These are phyloP conservation scores for Colletotrichum sp. DNA, from an alignment of 2,329 filamentous ascomycete genomes.

Conservation along the genomic window DNA sequence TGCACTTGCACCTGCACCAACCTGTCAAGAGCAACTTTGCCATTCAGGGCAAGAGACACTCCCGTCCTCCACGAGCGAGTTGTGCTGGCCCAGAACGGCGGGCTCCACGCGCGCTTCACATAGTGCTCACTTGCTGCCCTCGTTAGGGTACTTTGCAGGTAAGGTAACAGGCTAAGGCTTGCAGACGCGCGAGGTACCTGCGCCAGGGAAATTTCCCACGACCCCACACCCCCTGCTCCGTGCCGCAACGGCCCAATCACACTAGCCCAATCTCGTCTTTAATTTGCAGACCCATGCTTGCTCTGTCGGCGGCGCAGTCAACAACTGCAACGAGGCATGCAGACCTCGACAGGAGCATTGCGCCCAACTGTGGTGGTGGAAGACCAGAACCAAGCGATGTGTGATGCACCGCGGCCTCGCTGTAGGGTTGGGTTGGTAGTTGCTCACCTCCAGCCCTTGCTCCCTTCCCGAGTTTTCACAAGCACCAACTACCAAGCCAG, in stretches of 20 bases:
- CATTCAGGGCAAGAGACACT: background rate
- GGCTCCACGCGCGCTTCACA: background rate
- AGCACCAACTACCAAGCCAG: background rate
- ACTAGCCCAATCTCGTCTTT: slow-evolving; percentile 6
- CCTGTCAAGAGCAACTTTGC: background rate
- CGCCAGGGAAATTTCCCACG: slow-evolving; percentile 7
- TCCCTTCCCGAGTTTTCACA: background rate
- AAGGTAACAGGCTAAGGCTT: background rate
- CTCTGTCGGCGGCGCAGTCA: slow-evolving; percentile 14
- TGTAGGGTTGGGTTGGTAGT: background rate
- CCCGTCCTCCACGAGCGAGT: background rate
- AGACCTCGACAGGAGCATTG: slow-evolving; percentile 5
- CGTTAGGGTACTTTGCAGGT: too few relatives aligned
- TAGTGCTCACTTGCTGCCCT: background rate
- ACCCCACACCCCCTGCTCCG: background rate
- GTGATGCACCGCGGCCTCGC: background rate
- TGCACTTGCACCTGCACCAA: background rate
- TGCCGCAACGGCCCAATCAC: background rate
- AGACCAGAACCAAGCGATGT: background rate
- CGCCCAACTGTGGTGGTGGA: slow-evolving; percentile 5
- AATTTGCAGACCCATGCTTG: slow-evolving; percentile 12
- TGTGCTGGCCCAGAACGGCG: background rate
- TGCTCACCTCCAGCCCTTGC: background rate
- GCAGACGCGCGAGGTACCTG: slow-evolving; percentile 2
- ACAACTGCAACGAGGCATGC: slow-evolving; percentile 17